These are phyloP conservation scores for Aspergillus tubingensis DNA, from an alignment of 2,329 filamentous ascomycete species.

Conservation along the genomic window DNA sequence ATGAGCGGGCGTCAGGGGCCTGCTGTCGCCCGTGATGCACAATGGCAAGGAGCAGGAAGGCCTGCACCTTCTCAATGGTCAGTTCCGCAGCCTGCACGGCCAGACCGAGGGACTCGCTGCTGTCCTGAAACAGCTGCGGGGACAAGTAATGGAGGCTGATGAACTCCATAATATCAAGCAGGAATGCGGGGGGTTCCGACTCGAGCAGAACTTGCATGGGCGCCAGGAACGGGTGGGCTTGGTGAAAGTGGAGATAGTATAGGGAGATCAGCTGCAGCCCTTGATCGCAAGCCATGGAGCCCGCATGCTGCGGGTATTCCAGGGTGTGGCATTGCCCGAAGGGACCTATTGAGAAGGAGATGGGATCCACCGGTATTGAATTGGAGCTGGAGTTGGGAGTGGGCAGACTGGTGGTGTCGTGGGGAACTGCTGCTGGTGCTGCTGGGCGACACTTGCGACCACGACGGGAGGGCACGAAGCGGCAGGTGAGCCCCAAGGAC, in stretches of 20 bases:
- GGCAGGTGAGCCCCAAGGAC: conserved; percentile 5
- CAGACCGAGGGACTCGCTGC: background rate
- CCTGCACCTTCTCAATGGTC: conserved; percentile 1
- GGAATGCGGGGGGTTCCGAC: background rate
- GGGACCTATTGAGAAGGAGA: background rate
- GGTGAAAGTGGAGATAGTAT: conserved; percentile 12
- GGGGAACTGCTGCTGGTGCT: no score
- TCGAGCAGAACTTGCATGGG: conserved; percentile 4
- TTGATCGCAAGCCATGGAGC: no score
- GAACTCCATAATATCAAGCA: conserved; percentile 9
- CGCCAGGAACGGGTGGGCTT: conserved; percentile 12
- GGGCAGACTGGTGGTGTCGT: no score
- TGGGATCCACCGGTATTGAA: no score
- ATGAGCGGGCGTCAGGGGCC: background rate
- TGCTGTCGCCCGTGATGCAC: conserved; percentile 6
- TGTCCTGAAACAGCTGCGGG: background rate
- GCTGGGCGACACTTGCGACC: conserved; percentile 4
- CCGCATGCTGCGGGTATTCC: background rate
- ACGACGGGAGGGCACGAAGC: conserved; percentile 8
- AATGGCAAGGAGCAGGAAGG: background rate
- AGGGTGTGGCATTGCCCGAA: background rate
- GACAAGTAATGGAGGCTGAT: conserved; percentile 11
- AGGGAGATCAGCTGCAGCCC: background rate
- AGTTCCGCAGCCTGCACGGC: background rate
- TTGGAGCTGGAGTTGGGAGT: no score